phyloP scores from a whole-genome alignment of 192 early-diverging fungal genomes.

The Umbelopsis isabellina region DNA sequence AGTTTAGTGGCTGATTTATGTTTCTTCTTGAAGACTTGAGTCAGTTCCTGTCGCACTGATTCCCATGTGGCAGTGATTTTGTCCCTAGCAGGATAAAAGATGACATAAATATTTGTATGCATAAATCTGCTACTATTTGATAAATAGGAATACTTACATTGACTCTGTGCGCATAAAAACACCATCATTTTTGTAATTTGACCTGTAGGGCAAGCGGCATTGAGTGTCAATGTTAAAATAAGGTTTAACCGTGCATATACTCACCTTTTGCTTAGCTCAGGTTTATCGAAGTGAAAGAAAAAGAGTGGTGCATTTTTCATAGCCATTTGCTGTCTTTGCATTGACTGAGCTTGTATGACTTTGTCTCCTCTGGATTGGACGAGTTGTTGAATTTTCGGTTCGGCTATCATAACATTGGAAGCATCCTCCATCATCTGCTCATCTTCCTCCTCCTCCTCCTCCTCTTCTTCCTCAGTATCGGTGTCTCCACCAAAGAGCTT shows the following conservation, averaged over 20 bases:
- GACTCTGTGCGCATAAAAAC: slow-evolving; percentile 49
- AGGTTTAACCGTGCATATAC: neutral
- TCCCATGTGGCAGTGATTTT: slow-evolving; percentile 61
- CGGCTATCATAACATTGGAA: slow-evolving; percentile 13
- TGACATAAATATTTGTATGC: neutral
- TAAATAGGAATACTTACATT: slow-evolving; percentile 34
- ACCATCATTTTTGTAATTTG: slow-evolving; percentile 13
- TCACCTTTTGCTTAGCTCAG: slow-evolving; percentile 41
- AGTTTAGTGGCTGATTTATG: slow-evolving; percentile 53
- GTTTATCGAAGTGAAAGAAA: slow-evolving; percentile 50
- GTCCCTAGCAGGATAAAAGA: slow-evolving; percentile 41
- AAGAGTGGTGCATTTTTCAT: slow-evolving; percentile 43
- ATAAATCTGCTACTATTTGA: no score
- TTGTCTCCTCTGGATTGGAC: slow-evolving; percentile 24
- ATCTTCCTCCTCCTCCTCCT: slow-evolving; percentile 5
- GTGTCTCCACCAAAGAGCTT: slow-evolving; percentile 51
- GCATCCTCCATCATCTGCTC: slow-evolving; percentile 31
- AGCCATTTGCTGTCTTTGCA: neutral
- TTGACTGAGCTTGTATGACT: neutral
- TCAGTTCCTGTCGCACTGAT: slow-evolving; percentile 54
- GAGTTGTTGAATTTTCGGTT: slow-evolving; percentile 31
- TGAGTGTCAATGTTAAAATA: neutral
- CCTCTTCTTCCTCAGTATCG: slow-evolving; percentile 31
- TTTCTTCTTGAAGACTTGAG: slow-evolving; percentile 67
- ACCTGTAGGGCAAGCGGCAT: neutral